These are phyloP conservation scores for Gastrolobium bilobum DNA, from an alignment of 306 rosid species.

Conservation along the genomic window DNA sequence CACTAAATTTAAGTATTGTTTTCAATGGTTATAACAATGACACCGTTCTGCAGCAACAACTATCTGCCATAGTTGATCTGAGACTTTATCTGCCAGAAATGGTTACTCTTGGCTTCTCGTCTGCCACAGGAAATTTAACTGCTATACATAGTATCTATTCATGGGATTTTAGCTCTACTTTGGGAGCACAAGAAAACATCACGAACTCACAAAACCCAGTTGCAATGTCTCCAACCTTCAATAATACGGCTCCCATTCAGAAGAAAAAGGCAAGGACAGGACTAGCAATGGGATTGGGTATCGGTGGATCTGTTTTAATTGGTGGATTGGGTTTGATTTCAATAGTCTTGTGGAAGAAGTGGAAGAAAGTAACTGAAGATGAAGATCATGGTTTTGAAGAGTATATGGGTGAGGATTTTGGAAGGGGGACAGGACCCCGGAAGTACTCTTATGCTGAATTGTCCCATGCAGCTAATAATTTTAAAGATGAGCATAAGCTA, in stretches of 20 bases:
- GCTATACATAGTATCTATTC: constrained; percentile 21
- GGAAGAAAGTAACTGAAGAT: constrained; percentile 17
- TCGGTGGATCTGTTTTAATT: constrained; percentile 36
- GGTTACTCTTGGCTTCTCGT: constrained; percentile 59
- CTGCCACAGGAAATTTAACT: constrained; percentile 33
- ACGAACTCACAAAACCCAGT: not conserved
- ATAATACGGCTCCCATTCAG: not conserved
- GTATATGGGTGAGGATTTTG: constrained; percentile 52
- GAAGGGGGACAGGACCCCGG: constrained; percentile 50
- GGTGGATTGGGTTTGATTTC: not conserved
- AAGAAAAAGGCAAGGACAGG: constrained; percentile 16
- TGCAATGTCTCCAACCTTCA: not conserved
- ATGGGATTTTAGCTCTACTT: constrained; percentile 51
- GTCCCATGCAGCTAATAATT: constrained; percentile 46
- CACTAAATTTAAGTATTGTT: constrained; percentile 48
- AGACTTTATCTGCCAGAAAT: constrained; percentile 47
- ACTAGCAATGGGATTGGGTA: constrained; percentile 34
- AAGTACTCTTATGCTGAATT: constrained; percentile 48
- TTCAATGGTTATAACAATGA: constrained; percentile 40
- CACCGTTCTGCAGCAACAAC: not conserved
- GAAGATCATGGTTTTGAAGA: constrained; percentile 40
- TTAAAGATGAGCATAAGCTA: constrained; percentile 49
- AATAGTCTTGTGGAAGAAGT: constrained; percentile 30
- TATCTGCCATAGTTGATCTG: constrained; percentile 48
- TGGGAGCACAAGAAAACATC: not conserved